phyloP scores from a whole-genome alignment of 129 eudicot species.

The Lactuca saligna region DNA sequence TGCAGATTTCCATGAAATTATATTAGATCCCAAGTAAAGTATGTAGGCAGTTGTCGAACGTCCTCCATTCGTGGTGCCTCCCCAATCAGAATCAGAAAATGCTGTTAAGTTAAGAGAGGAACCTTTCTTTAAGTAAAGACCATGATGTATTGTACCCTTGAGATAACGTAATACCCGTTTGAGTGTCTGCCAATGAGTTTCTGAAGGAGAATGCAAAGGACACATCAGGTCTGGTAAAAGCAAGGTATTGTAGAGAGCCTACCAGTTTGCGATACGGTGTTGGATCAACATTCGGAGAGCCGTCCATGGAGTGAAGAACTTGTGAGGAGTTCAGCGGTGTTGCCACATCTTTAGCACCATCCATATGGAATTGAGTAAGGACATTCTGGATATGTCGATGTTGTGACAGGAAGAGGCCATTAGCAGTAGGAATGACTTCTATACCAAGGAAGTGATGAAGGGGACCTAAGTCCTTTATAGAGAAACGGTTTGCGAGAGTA shows the following conservation, averaged over 20 bases:
- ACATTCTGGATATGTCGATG: conserved; percentile 14
- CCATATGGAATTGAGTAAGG: conserved; percentile 4
- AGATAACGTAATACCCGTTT: conserved; percentile 8
- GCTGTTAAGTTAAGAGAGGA: neutral
- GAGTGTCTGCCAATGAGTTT: no score
- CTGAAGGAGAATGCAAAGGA: no score
- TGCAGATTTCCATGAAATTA: neutral
- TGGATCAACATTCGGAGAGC: no score
- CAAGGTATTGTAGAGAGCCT: no score
- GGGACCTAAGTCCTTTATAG: conserved; percentile 15
- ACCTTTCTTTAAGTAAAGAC: neutral
- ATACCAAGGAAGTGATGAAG: conserved; percentile 26
- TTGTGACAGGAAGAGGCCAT: conserved; percentile 20
- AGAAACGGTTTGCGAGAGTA: neutral
- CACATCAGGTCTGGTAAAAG: no score
- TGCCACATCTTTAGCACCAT: conserved; percentile 6
- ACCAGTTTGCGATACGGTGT: no score
- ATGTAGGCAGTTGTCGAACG: conserved; percentile 29
- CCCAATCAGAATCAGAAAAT: conserved; percentile 21
- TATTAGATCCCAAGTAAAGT: conserved; percentile 23
- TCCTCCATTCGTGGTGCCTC: neutral
- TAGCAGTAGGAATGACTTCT: conserved; percentile 1
- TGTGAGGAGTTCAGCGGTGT: conserved; percentile 11
- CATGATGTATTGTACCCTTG: conserved; percentile 7
- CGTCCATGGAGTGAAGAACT: no score